phyloP scores from a whole-genome alignment of 495 filamentous ascomycete species.

The Schizothecium vesticola region DNA sequence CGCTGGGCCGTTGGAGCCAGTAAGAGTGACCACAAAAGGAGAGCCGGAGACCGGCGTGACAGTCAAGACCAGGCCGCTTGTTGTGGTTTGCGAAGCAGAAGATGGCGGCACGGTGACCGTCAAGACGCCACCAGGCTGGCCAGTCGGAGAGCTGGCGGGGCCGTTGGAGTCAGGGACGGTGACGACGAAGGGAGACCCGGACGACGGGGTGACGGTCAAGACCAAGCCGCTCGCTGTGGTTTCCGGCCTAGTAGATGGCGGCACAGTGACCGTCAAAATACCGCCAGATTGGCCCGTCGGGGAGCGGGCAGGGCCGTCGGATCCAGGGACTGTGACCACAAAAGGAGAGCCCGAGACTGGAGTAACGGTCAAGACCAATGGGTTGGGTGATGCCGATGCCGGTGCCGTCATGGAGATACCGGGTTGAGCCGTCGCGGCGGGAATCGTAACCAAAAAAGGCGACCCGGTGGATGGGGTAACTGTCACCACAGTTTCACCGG shows the following conservation, averaged over 20 bases:
- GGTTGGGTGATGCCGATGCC: neutral
- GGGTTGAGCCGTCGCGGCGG: neutral
- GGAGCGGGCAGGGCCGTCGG: neutral
- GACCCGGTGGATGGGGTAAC: neutral
- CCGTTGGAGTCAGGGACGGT: neutral
- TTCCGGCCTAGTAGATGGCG: neutral
- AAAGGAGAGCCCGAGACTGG: conserved; percentile 11
- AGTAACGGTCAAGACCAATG: conserved; percentile 8
- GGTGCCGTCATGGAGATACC: neutral
- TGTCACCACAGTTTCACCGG: neutral
- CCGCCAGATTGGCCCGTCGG: neutral
- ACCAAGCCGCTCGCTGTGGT: neutral
- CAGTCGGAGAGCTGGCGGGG: neutral
- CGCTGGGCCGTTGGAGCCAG: neutral
- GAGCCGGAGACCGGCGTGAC: conserved; percentile 13
- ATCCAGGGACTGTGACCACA: conserved; percentile 7
- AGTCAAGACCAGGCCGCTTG: neutral
- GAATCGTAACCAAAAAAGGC: neutral
- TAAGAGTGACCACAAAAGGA: conserved; percentile 10
- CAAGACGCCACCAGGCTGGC: neutral
- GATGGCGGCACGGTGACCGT: conserved; percentile 1
- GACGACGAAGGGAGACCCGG: conserved; percentile 12
- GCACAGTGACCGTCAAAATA: neutral
- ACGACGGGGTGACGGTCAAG: conserved; percentile 12
- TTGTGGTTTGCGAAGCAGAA: neutral